A percentile compares a stretch with the other conserved stretches of the same genome.
Evolutionary conservation across 495 filamentous ascomycete species (phyloP).

Genomic region (Aspergillus nanangensis): DNA sequence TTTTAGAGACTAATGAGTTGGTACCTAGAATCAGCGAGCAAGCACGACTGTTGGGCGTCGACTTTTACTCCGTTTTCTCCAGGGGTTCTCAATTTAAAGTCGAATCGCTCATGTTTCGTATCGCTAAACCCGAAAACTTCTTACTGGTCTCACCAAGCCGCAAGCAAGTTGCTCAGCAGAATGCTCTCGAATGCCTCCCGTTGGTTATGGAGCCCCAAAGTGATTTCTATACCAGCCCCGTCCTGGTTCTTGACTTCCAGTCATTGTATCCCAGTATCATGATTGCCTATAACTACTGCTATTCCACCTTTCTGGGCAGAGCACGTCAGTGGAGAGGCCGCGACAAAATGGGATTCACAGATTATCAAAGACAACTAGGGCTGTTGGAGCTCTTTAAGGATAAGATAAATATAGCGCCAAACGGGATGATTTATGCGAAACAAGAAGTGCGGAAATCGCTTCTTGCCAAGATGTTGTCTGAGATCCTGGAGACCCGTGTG

Average conservation of each 20-base stretch:
- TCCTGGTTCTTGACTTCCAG: conserved; percentile 94
- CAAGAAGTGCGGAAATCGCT: conserved; percentile 81
- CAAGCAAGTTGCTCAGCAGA: conserved; percentile 90
- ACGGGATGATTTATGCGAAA: conserved; percentile 94
- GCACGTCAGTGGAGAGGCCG: conserved; percentile 79
- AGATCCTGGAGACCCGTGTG: conserved; percentile 93
- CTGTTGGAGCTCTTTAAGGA: conserved; percentile 77
- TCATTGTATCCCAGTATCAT: conserved; percentile 95
- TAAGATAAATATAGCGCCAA: conserved; percentile 88
- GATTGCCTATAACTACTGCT: conserved; percentile 99
- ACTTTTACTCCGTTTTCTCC: conserved; percentile 93
- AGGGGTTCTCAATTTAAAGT: conserved; percentile 97
- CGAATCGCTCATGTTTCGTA: conserved; percentile 96
- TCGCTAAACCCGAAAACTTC: conserved; percentile 96
- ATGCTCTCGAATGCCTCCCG: conserved; percentile 90
- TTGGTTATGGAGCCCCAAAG: conserved; percentile 98
- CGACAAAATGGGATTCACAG: conserved; percentile 91
- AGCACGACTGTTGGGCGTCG: conserved; percentile 85
- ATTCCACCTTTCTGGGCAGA: conserved; percentile 91
- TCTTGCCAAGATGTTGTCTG: conserved; percentile 91
- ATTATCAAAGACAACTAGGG: conserved; percentile 71
- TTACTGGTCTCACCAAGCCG: conserved; percentile 81
- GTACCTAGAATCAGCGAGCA: conserved; percentile 91
- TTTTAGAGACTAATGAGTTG: conserved; percentile 86
- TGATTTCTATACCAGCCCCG: conserved; percentile 83